phyloP scores from a whole-genome alignment of 1,284 basidiomycete genomes.

The Cryptococcus sp. region DNA sequence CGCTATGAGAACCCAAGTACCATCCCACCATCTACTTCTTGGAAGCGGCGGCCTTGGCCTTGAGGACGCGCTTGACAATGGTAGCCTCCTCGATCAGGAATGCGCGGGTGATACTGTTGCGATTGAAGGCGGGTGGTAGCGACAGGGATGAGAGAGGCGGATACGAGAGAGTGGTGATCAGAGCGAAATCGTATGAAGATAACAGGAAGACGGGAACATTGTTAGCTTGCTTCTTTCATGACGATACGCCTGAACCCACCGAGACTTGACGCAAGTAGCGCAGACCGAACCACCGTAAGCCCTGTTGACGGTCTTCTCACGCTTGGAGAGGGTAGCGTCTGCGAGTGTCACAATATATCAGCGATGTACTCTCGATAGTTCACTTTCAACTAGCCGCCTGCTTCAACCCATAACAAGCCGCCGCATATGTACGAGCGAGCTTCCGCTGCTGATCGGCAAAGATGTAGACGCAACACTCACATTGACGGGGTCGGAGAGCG shows the following conservation, averaged over 20 bases:
- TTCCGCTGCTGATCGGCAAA: too few species aligned
- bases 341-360: conserved; percentile 2
- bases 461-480: conserved; percentile 28
- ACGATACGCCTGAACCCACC: conserved; percentile 60
- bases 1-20: background rate
- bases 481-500: conserved; percentile 87
- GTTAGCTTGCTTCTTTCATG: conserved; percentile 2
- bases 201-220: background rate
- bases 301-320: conserved; percentile 88
- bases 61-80: conserved; percentile 99
- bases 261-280: conserved; percentile 85
- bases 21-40: conserved; percentile 48
- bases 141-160: conserved; percentile 2
- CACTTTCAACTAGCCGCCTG: background rate
- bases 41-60: conserved; percentile 62
- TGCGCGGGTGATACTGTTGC: conserved; percentile 85
- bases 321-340: conserved; percentile 88
- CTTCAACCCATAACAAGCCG: conserved; percentile 1
- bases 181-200: background rate
- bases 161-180: background rate
- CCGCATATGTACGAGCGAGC: background rate
- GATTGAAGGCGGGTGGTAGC: background rate
- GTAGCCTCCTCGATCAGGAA: conserved; percentile 99
- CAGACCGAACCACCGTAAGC: conserved; percentile 96
- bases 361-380: background rate